A percentile compares a stretch with the other conserved stretches of the same genome.
phyloP scores from a whole-genome alignment of 2,329 filamentous ascomycete genomes.

The Claviceps africana region DNA sequence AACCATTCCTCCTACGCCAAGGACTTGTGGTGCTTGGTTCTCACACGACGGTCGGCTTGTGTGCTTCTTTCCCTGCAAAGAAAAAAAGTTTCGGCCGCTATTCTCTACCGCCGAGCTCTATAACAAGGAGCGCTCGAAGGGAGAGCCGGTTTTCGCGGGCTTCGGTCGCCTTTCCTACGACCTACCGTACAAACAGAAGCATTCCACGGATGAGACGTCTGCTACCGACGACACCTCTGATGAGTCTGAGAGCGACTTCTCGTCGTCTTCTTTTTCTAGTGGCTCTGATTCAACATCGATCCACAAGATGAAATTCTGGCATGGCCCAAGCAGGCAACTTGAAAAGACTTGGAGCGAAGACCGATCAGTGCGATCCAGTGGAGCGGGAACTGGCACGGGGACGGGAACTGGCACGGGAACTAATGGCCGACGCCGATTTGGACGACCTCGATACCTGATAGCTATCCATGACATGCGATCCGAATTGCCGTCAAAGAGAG shows the following conservation, averaged over 20 bases:
- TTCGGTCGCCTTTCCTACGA: constrained; percentile 42
- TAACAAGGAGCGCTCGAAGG: constrained; percentile 34
- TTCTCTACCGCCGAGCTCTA: constrained; percentile 32
- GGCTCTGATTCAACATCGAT: constrained; percentile 51
- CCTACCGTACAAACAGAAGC: constrained; percentile 31
- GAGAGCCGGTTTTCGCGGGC: constrained; percentile 42
- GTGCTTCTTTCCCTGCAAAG: constrained; percentile 57
- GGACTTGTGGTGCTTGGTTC: constrained; percentile 47
- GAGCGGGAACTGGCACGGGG: constrained; percentile 38
- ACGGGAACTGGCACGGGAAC: constrained; percentile 35
- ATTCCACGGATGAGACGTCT: constrained; percentile 34
- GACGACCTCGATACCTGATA: constrained; percentile 52
- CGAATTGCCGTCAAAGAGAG: constrained; percentile 63
- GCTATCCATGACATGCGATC: constrained; percentile 57
- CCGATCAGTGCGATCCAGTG: constrained; percentile 45
- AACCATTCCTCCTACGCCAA: constrained; percentile 39
- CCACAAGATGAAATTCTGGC: constrained; percentile 44
- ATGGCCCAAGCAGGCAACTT: constrained; percentile 36
- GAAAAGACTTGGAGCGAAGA: constrained; percentile 43
- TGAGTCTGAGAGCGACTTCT: constrained; percentile 34
- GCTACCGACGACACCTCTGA: constrained; percentile 36
- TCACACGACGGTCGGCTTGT: constrained; percentile 48
- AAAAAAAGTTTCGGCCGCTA: constrained; percentile 40
- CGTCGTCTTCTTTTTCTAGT: constrained; percentile 38
- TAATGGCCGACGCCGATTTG: constrained; percentile 32